These are phyloP conservation scores for Aspergillus candidus DNA, from an alignment of 2,329 filamentous ascomycete genomes.

Conservation along the genomic window DNA sequence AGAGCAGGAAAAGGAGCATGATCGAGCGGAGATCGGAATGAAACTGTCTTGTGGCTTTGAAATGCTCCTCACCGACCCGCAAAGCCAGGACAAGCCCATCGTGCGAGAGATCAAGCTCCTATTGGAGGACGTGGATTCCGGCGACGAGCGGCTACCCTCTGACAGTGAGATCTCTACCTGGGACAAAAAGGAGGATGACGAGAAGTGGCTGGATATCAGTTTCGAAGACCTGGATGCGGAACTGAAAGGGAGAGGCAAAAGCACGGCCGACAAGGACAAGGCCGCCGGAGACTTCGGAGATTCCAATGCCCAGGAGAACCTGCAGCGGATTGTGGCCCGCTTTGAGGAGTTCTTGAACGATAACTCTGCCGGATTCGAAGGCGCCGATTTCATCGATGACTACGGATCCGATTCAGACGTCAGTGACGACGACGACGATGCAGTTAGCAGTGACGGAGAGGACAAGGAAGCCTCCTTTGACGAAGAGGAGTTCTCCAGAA, in stretches of 20 bases:
- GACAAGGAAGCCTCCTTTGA: conserved; percentile 74
- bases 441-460: conserved; percentile 57
- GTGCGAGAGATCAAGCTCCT: conserved; percentile 72
- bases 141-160: conserved; percentile 64
- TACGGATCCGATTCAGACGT: conserved; percentile 62
- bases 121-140: conserved; percentile 67
- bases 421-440: conserved; percentile 47
- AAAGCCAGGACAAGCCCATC: conserved; percentile 60
- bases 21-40: conserved; percentile 66
- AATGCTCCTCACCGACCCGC: conserved; percentile 66
- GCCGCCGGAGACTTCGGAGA: conserved; percentile 39
- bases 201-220: conserved; percentile 87
- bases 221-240: conserved; percentile 84
- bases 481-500: conserved; percentile 73
- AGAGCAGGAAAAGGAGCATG: conserved; percentile 41
- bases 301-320: conserved; percentile 46
- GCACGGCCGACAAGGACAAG: conserved; percentile 12
- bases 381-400: conserved; percentile 62
- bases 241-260: conserved; percentile 53
- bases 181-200: conserved; percentile 69
- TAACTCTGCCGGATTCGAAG: conserved; percentile 71
- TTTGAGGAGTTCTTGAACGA: conserved; percentile 91
- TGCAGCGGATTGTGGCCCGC: conserved; percentile 86
- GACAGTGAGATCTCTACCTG: conserved; percentile 68
- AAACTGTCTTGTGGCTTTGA: conserved; percentile 88